A percentile compares a stretch with the other conserved stretches of the same genome.
Evolutionary conservation across 2,329 filamentous ascomycete species (phyloP).

Genomic region (Claviceps sp.): DNA sequence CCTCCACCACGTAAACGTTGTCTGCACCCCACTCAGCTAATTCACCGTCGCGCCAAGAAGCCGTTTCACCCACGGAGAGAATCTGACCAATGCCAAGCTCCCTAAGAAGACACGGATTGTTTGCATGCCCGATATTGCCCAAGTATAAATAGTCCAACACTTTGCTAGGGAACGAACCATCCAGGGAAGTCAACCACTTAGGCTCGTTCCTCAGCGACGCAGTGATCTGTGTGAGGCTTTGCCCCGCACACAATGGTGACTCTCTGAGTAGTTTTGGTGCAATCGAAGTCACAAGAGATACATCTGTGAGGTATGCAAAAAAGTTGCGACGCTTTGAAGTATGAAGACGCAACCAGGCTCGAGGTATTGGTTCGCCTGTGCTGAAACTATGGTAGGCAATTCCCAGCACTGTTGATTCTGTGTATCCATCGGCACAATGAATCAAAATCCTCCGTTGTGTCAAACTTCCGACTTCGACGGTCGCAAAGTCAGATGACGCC

Average conservation of each 20-base stretch:
- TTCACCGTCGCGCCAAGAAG: constrained; percentile 65
- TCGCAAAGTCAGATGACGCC: constrained; percentile 4
- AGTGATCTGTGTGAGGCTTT: constrained; percentile 39
- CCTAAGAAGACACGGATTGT: constrained; percentile 73
- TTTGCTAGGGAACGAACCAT: constrained; percentile 82
- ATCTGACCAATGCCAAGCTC: constrained; percentile 77
- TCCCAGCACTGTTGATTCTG: constrained; percentile 78
- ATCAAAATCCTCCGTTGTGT: constrained; percentile 62
- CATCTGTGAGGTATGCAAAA: constrained; percentile 89
- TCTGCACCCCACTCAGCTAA: constrained; percentile 60
- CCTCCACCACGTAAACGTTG: constrained; percentile 68
- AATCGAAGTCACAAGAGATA: constrained; percentile 65
- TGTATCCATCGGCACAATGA: constrained; percentile 92
- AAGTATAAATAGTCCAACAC: constrained; percentile 92
- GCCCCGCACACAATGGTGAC: constrained; percentile 43
- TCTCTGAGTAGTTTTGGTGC: constrained; percentile 61
- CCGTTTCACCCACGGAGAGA: constrained; percentile 80
- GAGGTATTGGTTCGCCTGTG: constrained; percentile 64
- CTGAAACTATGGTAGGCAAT: constrained; percentile 92
- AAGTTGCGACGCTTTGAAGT: constrained; percentile 75
- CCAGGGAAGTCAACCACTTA: constrained; percentile 67
- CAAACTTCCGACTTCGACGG: constrained; percentile 4
- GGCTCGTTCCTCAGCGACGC: constrained; percentile 48
- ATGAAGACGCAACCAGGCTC: constrained; percentile 81
- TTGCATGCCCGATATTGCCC: constrained; percentile 84